phyloP scores from a whole-genome alignment of 1,284 basidiomycete genomes.

The Binderoboletus segoi region DNA sequence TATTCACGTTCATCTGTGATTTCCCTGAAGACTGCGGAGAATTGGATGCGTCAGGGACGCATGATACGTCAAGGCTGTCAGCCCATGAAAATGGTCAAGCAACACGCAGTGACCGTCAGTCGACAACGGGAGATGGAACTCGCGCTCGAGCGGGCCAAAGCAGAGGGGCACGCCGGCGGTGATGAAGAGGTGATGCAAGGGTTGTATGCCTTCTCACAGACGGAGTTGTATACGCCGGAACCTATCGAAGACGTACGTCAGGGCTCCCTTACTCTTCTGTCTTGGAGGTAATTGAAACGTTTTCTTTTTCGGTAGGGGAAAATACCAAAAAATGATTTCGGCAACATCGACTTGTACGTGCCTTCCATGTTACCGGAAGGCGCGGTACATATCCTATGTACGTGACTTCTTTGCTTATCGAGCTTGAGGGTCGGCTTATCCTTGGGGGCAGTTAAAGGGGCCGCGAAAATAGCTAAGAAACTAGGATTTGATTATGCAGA shows the following conservation, averaged over 20 bases:
- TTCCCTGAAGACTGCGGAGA: constrained; percentile 86
- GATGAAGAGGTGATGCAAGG: constrained; percentile 79
- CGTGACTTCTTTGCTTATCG: constrained; percentile 37
- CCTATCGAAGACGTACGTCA: constrained; percentile 81
- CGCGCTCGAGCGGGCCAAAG: constrained; percentile 47
- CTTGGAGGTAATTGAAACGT: constrained; percentile 12
- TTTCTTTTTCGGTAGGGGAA: constrained; percentile 61
- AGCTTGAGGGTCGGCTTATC: constrained; percentile 5
- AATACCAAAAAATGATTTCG: constrained; percentile 94
- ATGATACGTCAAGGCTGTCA: constrained; percentile 75
- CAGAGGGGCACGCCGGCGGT: constrained; percentile 38
- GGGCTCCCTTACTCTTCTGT: constrained; percentile 33
- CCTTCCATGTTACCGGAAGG: constrained; percentile 93
- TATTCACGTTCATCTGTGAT: constrained; percentile 86
- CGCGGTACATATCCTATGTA: constrained; percentile 86
- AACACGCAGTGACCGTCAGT: constrained; percentile 82
- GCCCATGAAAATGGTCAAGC: constrained; percentile 90
- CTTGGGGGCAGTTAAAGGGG: constrained; percentile 71
- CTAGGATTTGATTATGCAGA: constrained; percentile 91
- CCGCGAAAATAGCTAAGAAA: constrained; percentile 86
- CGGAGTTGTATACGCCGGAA: constrained; percentile 77
- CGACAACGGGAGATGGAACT: constrained; percentile 85
- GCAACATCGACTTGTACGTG: constrained; percentile 96
- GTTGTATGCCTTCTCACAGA: constrained; percentile 86
- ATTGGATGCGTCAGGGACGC: constrained; percentile 92